Evolutionary conservation across 805 yeast genomes (phyloP).

Genomic region (Cyberlindnera xylosilytica): DNA sequence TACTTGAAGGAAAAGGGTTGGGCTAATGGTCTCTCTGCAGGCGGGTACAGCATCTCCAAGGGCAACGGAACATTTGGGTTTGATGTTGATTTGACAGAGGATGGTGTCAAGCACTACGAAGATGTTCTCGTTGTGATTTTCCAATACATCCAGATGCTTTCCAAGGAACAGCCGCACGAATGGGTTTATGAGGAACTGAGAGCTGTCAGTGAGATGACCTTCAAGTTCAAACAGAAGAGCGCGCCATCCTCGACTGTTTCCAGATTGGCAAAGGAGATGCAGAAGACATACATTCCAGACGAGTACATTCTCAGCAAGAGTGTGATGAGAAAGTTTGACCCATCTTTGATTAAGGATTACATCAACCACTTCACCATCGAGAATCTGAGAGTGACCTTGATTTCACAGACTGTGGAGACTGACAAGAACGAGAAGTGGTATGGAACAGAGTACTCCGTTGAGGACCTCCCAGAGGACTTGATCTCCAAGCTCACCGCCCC

Average conservation of each 20-base stretch:
- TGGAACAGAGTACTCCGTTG: constrained; percentile 72
- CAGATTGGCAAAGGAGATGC: constrained; percentile 56
- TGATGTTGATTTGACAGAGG: constrained; percentile 70
- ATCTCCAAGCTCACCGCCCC: constrained; percentile 31
- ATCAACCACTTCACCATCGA: constrained; percentile 48
- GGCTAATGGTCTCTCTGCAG: constrained; percentile 79
- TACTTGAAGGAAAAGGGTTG: constrained; percentile 69
- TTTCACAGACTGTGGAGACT: constrained; percentile 50
- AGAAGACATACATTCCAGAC: constrained; percentile 58
- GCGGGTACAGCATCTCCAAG: constrained; percentile 60
- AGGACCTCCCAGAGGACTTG: constrained; percentile 41
- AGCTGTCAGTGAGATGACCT: constrained; percentile 63
- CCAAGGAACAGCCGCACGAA: constrained; percentile 56
- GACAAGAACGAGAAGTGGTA: constrained; percentile 77
- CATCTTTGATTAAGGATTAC: constrained; percentile 48
- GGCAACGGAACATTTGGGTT: constrained; percentile 68
- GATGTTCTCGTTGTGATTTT: constrained; percentile 58
- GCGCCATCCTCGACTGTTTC: constrained; percentile 75
- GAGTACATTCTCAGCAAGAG: constrained; percentile 55
- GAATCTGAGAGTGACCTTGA: constrained; percentile 58
- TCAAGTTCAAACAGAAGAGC: constrained; percentile 77
- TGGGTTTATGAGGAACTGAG: constrained; percentile 80
- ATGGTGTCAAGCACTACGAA: constrained; percentile 64
- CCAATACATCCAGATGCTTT: constrained; percentile 68
- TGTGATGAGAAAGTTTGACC: constrained; percentile 57